Conservation (phyloP, 148 eudicot genomes). For the Talinum fruticosum region DNA sequence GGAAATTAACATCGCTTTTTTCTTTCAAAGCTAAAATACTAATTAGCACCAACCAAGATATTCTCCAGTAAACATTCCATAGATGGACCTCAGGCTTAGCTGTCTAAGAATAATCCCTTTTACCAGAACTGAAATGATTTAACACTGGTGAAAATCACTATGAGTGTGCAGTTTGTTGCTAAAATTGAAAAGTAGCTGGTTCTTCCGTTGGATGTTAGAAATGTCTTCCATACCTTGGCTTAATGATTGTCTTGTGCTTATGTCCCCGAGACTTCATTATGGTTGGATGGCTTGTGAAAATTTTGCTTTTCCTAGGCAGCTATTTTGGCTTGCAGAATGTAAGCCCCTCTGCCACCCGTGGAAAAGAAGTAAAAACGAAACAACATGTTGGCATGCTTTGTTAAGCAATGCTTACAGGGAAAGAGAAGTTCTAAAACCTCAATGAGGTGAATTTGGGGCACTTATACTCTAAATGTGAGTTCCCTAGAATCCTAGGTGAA, state of each 20-base stretch:
- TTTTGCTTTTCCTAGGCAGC: neutral
- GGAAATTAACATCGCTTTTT: neutral
- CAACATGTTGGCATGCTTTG: neutral
- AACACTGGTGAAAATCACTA: neutral
- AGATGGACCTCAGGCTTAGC: neutral
- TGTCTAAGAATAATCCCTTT: neutral
- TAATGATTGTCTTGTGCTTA: neutral
- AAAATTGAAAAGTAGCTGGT: neutral
- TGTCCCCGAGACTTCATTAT: neutral
- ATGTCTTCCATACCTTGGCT: neutral
- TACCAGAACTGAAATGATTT: neutral
- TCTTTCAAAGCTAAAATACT: neutral
- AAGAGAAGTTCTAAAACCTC: neutral
- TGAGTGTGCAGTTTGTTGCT: neutral
- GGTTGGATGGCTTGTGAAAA: neutral
- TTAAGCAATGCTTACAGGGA: neutral
- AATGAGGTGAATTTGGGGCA: neutral
- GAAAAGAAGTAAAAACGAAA: neutral
- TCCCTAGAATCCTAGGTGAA: neutral
- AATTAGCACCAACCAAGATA: neutral
- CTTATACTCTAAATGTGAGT: neutral
- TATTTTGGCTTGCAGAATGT: neutral
- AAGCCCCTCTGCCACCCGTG: neutral
- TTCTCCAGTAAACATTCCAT: neutral
- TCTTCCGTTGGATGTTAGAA: neutral